Evolutionary conservation across 2,329 filamentous ascomycete genomes (phyloP).

Genomic region (Monosporascus cannonballus): DNA sequence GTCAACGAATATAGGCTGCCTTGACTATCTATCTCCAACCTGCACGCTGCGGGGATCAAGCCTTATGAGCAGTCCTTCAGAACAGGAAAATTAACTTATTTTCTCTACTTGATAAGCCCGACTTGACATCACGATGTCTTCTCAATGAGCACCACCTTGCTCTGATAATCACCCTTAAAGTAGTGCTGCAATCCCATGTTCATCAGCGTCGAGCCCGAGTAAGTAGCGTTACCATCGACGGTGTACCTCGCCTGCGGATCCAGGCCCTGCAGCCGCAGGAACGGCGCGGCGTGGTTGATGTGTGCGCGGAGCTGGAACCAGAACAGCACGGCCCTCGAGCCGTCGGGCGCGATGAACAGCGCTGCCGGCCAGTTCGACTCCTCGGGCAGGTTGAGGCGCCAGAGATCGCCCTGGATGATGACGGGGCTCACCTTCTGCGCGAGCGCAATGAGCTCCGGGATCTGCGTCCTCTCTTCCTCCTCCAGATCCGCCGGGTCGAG

Average conservation of each 20-base stretch:
- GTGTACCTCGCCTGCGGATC: conserved; percentile 48
- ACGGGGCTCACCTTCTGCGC: conserved; percentile 54
- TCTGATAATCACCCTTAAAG: conserved; percentile 50
- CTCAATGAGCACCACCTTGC: conserved; percentile 22
- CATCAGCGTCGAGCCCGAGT: conserved; percentile 56
- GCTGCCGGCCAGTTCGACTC: conserved; percentile 57
- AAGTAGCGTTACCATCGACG: conserved; percentile 40
- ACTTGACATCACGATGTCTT: neutral
- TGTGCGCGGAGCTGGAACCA: conserved; percentile 51
- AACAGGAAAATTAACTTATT: too few species aligned
- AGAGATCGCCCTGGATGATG: conserved; percentile 52
- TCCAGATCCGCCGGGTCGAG: conserved; percentile 49
- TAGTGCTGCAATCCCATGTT: conserved; percentile 51
- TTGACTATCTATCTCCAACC: too few species aligned
- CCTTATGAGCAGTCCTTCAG: too few species aligned
- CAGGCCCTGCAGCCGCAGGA: conserved; percentile 49
- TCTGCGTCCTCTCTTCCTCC: conserved; percentile 42
- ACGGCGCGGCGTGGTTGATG: conserved; percentile 47
- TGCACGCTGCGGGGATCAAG: too few species aligned
- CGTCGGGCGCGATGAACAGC: conserved; percentile 50
- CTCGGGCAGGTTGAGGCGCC: conserved; percentile 51
- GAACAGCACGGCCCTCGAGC: conserved; percentile 46
- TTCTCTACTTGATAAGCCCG: too few species aligned
- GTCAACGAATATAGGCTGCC: too few species aligned
- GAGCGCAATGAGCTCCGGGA: conserved; percentile 48